These are phyloP conservation scores for Eucommia ulmoides DNA, from an alignment of 257 asterid species.

Conservation along the genomic window DNA sequence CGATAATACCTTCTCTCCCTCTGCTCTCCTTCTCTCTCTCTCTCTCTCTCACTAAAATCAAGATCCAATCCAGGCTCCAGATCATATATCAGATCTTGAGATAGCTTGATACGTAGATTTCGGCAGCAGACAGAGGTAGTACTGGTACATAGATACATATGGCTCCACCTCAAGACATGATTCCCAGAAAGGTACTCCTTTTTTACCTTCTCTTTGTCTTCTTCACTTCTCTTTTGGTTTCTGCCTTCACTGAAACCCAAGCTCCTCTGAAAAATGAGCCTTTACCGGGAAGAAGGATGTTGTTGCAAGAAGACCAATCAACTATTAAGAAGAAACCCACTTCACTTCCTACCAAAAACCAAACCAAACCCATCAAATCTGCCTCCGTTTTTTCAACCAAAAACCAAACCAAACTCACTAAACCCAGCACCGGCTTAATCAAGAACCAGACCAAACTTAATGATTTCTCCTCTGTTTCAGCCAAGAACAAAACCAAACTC, in stretches of 20 bases:
- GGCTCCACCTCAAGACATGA: conserved; percentile 42
- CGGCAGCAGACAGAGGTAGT: too few relatives aligned
- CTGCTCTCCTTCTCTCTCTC: too few relatives aligned
- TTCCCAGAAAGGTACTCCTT: conserved; percentile 25
- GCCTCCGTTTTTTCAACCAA: conserved; percentile 9
- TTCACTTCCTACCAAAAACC: conserved; percentile 19
- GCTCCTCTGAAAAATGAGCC: conserved; percentile 6
- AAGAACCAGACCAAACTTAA: conserved; percentile 29
- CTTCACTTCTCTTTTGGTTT: conserved; percentile 29
- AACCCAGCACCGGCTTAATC: conserved; percentile 9
- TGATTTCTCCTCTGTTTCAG: conserved; percentile 10
- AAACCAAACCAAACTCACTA: conserved; percentile 22
- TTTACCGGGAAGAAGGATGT: conserved; percentile 15
- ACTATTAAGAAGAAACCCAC: conserved; percentile 28
- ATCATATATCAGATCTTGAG: too few relatives aligned
- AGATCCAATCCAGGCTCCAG: too few relatives aligned
- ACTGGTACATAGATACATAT: too few relatives aligned
- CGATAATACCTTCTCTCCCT: too few relatives aligned
- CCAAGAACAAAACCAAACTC: conserved; percentile 1
- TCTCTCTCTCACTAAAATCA: too few relatives aligned
- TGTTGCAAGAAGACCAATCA: conserved; percentile 28
- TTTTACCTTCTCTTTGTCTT: conserved; percentile 24
- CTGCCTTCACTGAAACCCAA: conserved; percentile 13
- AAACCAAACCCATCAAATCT: conserved; percentile 18
- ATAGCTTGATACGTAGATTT: too few relatives aligned